These are phyloP conservation scores for Tuber melanosporum DNA, from an alignment of 495 filamentous ascomycete genomes.

Conservation along the genomic window DNA sequence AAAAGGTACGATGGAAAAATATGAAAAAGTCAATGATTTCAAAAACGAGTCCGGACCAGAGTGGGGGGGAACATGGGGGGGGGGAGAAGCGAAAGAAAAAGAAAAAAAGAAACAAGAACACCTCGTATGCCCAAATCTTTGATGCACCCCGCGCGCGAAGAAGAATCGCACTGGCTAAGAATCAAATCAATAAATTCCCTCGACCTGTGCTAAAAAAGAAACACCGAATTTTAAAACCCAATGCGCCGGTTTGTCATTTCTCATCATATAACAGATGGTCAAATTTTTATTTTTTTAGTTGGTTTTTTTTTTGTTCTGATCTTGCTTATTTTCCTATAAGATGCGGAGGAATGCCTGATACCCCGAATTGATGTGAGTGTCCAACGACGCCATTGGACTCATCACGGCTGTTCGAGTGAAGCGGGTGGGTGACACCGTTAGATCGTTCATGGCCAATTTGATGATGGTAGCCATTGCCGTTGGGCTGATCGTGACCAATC, in stretches of 20 bases:
- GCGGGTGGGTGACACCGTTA: not conserved
- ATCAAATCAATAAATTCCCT: constrained; percentile 35
- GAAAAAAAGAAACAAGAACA: constrained; percentile 31
- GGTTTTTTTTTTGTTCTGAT: not conserved
- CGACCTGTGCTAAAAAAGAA: constrained; percentile 36
- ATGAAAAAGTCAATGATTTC: constrained; percentile 14
- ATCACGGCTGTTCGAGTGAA: not conserved
- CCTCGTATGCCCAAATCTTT: constrained; percentile 32
- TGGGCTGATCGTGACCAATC: not conserved
- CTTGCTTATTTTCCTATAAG: constrained; percentile 1
- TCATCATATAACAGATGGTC: constrained; percentile 30
- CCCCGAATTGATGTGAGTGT: not conserved
- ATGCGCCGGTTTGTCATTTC: constrained; percentile 39
- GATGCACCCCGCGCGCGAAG: constrained; percentile 31
- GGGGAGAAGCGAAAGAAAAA: constrained; percentile 7
- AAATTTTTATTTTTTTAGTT: not conserved
- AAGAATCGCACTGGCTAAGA: constrained; percentile 34
- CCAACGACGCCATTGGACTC: constrained; percentile 1
- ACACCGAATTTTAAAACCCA: constrained; percentile 41
- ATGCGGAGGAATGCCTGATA: constrained; percentile 2
- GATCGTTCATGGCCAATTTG: not conserved
- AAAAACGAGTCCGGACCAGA: not conserved
- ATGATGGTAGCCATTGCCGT: constrained; percentile 11
- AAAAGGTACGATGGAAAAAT: constrained; percentile 8
- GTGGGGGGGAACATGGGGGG: constrained; percentile 5